Conservation (phyloP, 1,284 basidiomycete species). For the Cutaneotrichosporon cyanovorans region DNA sequence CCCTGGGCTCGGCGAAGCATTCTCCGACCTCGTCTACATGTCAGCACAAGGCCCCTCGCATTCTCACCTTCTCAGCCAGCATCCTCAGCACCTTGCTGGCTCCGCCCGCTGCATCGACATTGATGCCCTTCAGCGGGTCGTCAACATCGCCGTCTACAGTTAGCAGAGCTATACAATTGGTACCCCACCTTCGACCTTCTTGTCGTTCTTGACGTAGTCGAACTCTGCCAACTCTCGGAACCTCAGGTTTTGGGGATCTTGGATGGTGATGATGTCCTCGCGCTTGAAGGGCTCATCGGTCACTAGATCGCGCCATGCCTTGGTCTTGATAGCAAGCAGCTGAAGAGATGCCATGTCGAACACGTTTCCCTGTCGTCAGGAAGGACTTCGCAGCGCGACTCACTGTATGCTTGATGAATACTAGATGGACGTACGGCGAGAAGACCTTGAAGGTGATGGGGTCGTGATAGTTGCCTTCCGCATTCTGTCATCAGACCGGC, state of each 20-base stretch:
- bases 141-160: slow-evolving; percentile 34
- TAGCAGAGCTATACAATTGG: neutral
- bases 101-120: slow-evolving; percentile 46
- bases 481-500: slow-evolving; percentile 38
- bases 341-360: slow-evolving; percentile 49
- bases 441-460: slow-evolving; percentile 91
- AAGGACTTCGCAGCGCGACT: slow-evolving; percentile 3
- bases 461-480: slow-evolving; percentile 75
- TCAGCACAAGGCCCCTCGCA: neutral
- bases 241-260: slow-evolving; percentile 49
- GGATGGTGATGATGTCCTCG: slow-evolving; percentile 83
- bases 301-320: slow-evolving; percentile 69
- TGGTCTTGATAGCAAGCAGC: slow-evolving; percentile 62
- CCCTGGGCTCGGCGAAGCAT: slow-evolving; percentile 10
- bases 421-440: slow-evolving; percentile 82
- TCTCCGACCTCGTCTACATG: slow-evolving; percentile 32
- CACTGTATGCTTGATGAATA: slow-evolving; percentile 71
- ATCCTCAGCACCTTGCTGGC: slow-evolving; percentile 46
- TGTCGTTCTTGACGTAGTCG: slow-evolving; percentile 46
- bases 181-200: slow-evolving; percentile 37
- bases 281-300: slow-evolving; percentile 79
- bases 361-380: slow-evolving; percentile 43
- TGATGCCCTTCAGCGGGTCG: slow-evolving; percentile 45
- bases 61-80: slow-evolving; percentile 45
- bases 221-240: slow-evolving; percentile 43